phyloP scores from a whole-genome alignment of 306 rosid species.

The Canavalia ensiformis region DNA sequence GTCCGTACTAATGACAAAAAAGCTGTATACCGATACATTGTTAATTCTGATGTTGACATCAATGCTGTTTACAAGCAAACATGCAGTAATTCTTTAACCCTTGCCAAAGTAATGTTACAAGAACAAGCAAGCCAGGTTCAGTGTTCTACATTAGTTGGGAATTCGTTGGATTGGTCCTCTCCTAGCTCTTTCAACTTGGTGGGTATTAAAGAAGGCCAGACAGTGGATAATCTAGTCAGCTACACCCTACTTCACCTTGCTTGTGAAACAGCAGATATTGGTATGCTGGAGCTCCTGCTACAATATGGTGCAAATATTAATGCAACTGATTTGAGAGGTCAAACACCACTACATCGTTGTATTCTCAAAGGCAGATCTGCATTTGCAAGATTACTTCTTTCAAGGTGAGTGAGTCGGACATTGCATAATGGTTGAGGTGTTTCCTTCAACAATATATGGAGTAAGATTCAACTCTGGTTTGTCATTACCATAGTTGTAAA shows the following conservation, averaged over 20 bases:
- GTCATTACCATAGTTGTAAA: neutral
- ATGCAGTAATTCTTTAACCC: conserved; percentile 75
- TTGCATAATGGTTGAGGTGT: conserved; percentile 11
- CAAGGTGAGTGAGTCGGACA: conserved; percentile 78
- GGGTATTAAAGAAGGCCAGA: conserved; percentile 63
- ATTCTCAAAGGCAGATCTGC: conserved; percentile 71
- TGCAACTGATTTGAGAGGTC: conserved; percentile 79
- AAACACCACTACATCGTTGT: conserved; percentile 86
- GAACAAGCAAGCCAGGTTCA: conserved; percentile 76
- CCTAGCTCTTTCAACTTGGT: too few species aligned
- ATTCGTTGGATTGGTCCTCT: conserved; percentile 72
- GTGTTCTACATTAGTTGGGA: conserved; percentile 61
- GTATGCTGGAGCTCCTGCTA: conserved; percentile 96
- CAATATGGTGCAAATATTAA: conserved; percentile 93
- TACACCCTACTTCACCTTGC: conserved; percentile 94
- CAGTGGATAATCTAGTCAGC: conserved; percentile 74
- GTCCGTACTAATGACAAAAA: conserved; percentile 91
- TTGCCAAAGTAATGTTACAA: conserved; percentile 92
- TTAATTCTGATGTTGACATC: conserved; percentile 83
- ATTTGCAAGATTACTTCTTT: conserved; percentile 73
- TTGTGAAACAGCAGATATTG: conserved; percentile 92
- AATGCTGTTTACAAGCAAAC: conserved; percentile 76
- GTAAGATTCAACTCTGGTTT: conserved; percentile 9
- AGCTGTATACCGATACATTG: conserved; percentile 89
- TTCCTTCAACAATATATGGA: conserved; percentile 21